Base-by-base conservation (phyloP, 352 stramenopile species). In the Phytopythium kandeliae region DNA sequence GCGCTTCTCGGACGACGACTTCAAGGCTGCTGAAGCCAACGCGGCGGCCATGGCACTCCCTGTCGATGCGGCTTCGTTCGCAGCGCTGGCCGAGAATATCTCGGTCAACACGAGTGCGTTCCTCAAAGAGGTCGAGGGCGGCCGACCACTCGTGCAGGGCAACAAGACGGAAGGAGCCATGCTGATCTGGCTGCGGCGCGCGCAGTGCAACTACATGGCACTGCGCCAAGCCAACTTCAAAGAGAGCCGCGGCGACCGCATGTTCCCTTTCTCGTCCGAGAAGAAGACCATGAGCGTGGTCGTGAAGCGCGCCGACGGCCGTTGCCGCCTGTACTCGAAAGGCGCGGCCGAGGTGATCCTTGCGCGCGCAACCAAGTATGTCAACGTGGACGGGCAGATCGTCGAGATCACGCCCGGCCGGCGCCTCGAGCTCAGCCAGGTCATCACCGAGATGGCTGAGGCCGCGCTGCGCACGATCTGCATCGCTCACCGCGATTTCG, bases 141-240 rank as follows among this genome's bases (percentile, higher is more conserved):
- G 61, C 16, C 40, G 41, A 16, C 51, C 57, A 0, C 61, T 69
- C 3, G 78, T 89, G 0, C 76, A 91, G 40, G 78, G 85, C 41
- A 93, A 86, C 57, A 92, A 92, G 40, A 96, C 85, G 0, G 85
- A 96, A 62, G 77, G 82, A 24, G 85, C 84, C 0, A 73, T 96
- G 51, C 66, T 91, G 9, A 63, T 96, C 17, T 79, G 82, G 67
- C 64, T 90, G 33, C 61, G 71, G 12, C 56, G 64, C 11, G 35
- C 72, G 34, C 38, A 66, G 19, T 88, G 87, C 31, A 58, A 73
- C 35, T 87, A 89, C 46, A 74, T 81, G 57, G 69, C 79, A 2
- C 51, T 91, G 30, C 74, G 80, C 12, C 60, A 72, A 17, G 46
- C 79, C 28, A 53, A 78, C 24, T 89, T 88, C 26, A 62, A 84